phyloP scores from a whole-genome alignment of 1,284 basidiomycete species.

The Hemileia vastatrix region DNA sequence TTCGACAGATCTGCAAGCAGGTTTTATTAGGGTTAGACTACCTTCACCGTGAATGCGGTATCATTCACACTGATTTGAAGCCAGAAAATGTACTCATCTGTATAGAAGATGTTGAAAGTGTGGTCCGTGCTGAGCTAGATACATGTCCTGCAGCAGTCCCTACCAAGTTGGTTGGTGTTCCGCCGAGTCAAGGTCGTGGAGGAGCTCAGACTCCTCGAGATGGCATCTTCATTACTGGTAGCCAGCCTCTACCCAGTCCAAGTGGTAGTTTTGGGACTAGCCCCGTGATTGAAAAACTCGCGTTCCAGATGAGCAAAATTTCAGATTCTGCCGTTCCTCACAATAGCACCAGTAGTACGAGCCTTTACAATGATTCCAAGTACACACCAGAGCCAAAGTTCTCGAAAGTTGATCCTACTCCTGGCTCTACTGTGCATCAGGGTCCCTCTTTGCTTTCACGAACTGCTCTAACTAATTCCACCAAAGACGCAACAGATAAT shows the following conservation, averaged over 20 bases:
- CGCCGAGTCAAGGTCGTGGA: slow-evolving; percentile 86
- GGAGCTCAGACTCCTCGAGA: slow-evolving; percentile 94
- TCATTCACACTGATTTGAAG: slow-evolving; percentile 86
- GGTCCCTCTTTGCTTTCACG: slow-evolving; percentile 75
- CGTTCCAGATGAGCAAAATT: slow-evolving; percentile 76
- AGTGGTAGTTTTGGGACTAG: slow-evolving; percentile 62
- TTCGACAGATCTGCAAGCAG: slow-evolving; percentile 95
- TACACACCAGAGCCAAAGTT: background rate
- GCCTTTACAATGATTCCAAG: slow-evolving; percentile 5
- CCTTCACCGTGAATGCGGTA: slow-evolving; percentile 91
- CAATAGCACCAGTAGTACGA: slow-evolving; percentile 11
- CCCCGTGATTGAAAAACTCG: slow-evolving; percentile 79
- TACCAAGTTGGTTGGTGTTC: slow-evolving; percentile 80
- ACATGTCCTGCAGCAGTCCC: slow-evolving; percentile 54
- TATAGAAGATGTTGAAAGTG: slow-evolving; percentile 92
- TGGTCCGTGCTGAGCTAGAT: slow-evolving; percentile 77
- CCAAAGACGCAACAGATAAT: no score
- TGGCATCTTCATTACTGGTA: slow-evolving; percentile 79
- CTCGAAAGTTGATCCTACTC: no score
- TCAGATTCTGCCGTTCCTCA: slow-evolving; percentile 28
- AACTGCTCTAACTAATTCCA: no score
- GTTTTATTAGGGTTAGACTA: slow-evolving; percentile 91
- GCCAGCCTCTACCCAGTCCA: slow-evolving; percentile 75
- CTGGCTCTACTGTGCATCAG: slow-evolving; percentile 41
- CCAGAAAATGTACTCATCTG: slow-evolving; percentile 96